phyloP scores from a whole-genome alignment of 2,329 filamentous ascomycete genomes.

The Aspergillus flavus region DNA sequence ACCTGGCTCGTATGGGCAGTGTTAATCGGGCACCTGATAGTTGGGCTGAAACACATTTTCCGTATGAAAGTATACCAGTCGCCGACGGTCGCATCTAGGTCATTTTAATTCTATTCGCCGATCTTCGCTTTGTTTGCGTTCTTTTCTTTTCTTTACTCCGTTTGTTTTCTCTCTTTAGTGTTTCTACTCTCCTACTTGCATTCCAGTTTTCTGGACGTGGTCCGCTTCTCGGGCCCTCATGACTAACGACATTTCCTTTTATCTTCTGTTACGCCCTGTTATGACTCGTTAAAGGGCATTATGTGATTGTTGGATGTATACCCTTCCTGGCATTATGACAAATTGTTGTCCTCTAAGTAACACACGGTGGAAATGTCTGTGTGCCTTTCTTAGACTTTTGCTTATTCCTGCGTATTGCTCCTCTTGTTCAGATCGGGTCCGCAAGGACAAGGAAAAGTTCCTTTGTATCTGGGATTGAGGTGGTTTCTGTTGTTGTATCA shows the following conservation, averaged over 20 bases:
- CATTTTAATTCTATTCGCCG: background rate
- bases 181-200: slow-evolving; percentile 3
- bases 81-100: slow-evolving; percentile 22
- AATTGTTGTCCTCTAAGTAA: background rate
- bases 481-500: background rate
- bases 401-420: background rate
- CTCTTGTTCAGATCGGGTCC: slow-evolving; percentile 15
- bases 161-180: background rate
- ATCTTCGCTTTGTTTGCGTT: background rate
- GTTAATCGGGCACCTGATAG: slow-evolving; percentile 43
- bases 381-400: slow-evolving; percentile 2
- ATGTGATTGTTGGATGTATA: slow-evolving; percentile 7
- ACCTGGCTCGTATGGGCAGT: slow-evolving; percentile 60
- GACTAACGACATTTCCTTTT: slow-evolving; percentile 19
- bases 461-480: background rate
- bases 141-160: slow-evolving; percentile 1
- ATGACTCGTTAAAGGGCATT: slow-evolving; percentile 6
- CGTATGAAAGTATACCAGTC: slow-evolving; percentile 30
- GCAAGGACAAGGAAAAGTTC: slow-evolving; percentile 19
- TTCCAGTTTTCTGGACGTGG: slow-evolving; percentile 12
- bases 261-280: slow-evolving; percentile 18
- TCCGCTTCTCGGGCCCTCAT: slow-evolving; percentile 11
- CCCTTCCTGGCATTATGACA: slow-evolving; percentile 7
- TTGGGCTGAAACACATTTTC: slow-evolving; percentile 27
- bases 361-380: background rate